These are phyloP conservation scores for Phytophthora cryptogea DNA, from an alignment of 352 stramenopile genomes.

Conservation along the genomic window DNA sequence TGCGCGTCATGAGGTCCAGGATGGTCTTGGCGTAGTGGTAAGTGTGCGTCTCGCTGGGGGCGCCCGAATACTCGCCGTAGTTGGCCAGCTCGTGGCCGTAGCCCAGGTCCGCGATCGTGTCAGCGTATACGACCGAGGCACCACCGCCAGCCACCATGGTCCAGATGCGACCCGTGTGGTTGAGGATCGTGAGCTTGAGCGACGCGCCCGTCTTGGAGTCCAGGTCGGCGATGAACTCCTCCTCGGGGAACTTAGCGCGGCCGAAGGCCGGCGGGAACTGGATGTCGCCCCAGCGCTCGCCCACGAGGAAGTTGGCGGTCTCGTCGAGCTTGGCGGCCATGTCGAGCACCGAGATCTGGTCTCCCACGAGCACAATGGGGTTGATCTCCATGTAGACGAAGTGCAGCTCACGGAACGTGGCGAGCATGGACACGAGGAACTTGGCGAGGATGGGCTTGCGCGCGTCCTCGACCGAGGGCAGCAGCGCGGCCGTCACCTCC, in stretches of 20 bases:
- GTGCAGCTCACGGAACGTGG: slow-evolving; percentile 94
- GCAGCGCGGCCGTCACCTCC: slow-evolving; percentile 72
- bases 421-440: slow-evolving; percentile 92
- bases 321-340: slow-evolving; percentile 98
- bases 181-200: slow-evolving; percentile 97
- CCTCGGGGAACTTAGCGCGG: slow-evolving; percentile 95
- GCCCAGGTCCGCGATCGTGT: slow-evolving; percentile 96
- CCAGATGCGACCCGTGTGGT: slow-evolving; percentile 95
- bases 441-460: slow-evolving; percentile 83
- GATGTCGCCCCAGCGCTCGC: slow-evolving; percentile 92
- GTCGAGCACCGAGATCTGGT: slow-evolving; percentile 94
- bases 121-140: slow-evolving; percentile 96
- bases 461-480: slow-evolving; percentile 80
- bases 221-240: slow-evolving; percentile 95
- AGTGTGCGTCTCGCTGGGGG: slow-evolving; percentile 95
- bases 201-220: slow-evolving; percentile 96
- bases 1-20: slow-evolving; percentile 94
- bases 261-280: slow-evolving; percentile 97
- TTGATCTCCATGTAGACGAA: slow-evolving; percentile 99
- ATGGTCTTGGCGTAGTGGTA: slow-evolving; percentile 98
- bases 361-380: slow-evolving; percentile 93
- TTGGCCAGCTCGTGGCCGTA: slow-evolving; percentile 95
- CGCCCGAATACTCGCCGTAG: slow-evolving; percentile 98
- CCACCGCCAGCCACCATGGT: slow-evolving; percentile 97
- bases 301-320: slow-evolving; percentile 94